Conservation (phyloP, 1,284 basidiomycete genomes). For the Pyrrhoderma lamaoense region DNA sequence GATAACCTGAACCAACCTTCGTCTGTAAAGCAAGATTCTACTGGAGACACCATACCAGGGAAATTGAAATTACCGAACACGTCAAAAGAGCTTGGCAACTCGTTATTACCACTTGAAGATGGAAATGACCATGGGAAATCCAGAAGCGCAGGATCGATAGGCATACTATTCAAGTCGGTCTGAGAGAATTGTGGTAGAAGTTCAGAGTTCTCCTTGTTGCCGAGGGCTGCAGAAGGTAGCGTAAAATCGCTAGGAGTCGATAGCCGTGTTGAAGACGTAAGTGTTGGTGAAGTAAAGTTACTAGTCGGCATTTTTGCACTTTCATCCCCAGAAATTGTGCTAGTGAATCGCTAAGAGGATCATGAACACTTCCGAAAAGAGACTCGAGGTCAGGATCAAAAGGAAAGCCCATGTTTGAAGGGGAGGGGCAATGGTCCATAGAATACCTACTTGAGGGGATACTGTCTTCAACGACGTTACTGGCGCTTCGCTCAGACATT, state of each 20-base stretch:
- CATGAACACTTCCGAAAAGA: constrained; percentile 10
- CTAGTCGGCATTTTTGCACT: background rate
- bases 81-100: too few species aligned
- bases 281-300: constrained; percentile 5
- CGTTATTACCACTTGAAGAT: background rate
- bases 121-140: background rate
- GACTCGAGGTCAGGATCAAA: constrained; percentile 5
- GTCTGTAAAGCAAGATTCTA: too few species aligned
- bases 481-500: too few species aligned
- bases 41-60: too few species aligned
- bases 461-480: too few species aligned
- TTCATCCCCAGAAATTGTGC: background rate
- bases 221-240: background rate
- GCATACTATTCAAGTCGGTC: constrained; percentile 9
- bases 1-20: too few species aligned
- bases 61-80: too few species aligned
- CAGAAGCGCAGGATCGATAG: constrained; percentile 11
- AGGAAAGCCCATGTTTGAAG: too few species aligned
- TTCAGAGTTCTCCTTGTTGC: constrained; percentile 8
- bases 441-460: too few species aligned
- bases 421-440: too few species aligned
- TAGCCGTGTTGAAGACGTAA: constrained; percentile 13
- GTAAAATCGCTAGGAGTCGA: constrained; percentile 14
- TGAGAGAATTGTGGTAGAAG: background rate
- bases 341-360: constrained; percentile 1